These are phyloP conservation scores for Rhododendron griersonianum DNA, from an alignment of 148 eudicot genomes.

Conservation along the genomic window DNA sequence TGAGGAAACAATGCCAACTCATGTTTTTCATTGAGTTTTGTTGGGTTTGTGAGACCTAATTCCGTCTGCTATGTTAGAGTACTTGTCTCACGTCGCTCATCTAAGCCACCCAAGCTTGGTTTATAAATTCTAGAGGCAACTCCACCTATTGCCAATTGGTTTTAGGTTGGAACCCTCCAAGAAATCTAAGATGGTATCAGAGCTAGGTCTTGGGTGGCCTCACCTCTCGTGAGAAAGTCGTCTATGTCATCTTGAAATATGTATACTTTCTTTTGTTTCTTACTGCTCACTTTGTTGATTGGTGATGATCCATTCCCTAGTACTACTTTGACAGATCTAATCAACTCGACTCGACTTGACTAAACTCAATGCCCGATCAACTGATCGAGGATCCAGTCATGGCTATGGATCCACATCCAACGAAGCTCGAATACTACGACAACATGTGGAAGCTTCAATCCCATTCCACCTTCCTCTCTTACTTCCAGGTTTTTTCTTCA, in stretches of 20 bases:
- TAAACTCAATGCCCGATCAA: background rate
- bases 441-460: constrained; percentile 56
- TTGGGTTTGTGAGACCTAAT: no score
- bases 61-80: no score
- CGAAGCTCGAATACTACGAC: constrained; percentile 48
- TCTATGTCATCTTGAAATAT: background rate
- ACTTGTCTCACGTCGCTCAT: no score
- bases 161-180: no score
- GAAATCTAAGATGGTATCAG: no score
- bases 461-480: constrained; percentile 35
- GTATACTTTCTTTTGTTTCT: background rate
- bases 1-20: no score
- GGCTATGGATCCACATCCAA: constrained; percentile 18
- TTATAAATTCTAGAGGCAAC: no score
- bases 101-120: no score
- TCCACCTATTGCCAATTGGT: no score
- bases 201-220: no score
- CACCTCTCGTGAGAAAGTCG: no score
- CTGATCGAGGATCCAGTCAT: background rate
- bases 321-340: background rate
- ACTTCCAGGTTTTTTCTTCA: constrained; percentile 26
- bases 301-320: background rate
- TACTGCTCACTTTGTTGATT: background rate
- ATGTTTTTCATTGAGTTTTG: no score
- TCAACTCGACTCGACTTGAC: background rate